Evolutionary conservation across 2,329 filamentous ascomycete genomes (phyloP), one percentile per base, ranked within the genome.

Genomic region (Dendrostoma leiphaemia): DNA sequence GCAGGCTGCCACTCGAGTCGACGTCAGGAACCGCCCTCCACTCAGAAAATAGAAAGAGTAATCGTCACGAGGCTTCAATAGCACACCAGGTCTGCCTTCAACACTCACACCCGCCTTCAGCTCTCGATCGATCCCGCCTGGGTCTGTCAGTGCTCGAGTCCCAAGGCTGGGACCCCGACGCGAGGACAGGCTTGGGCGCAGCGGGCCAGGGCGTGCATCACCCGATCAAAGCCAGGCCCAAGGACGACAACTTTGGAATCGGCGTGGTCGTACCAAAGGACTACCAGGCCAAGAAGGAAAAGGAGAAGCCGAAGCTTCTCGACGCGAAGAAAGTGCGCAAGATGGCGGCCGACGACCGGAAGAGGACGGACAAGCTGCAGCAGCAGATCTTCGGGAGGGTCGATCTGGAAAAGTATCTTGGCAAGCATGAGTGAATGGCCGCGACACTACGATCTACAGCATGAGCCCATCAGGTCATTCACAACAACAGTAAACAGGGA

Each of bases 321-420:
- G 86, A 88, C 68, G 86, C 88, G n/a, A 89, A 86, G 62, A 82
- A 88, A 69, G 76, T 86, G 35, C 79, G 83, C 62, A 84, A 82
- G 66, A 70, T 79, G 65, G 83, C 83, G 3, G 71, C 75, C 40
- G 81, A 85, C 59, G 84, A 86, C 54, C 86, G 77, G 71, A 83
- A 73, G 66, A 85, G 77, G 58, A 77, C 79, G 17, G 82, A 89
- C 56, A 83, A 73, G 63, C 67, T 96, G 56, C 79, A 85, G 60
- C 77, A 83, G 61, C 78, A 89, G 71, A 88, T 96, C 59, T 93
- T 89, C 69, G 80, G 82, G 19, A 85, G 82, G 60, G 81, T 88
- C n/a, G 88, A 93, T 60, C 74, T 95, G 51, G 83, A 91, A 63
- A 83, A 79, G 64, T 94, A 95, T 66, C 70, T 95, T 17, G 81